These are phyloP conservation scores for Geotrichum aggregatum DNA, from an alignment of 1,139 yeast species.

Conservation along the genomic window DNA sequence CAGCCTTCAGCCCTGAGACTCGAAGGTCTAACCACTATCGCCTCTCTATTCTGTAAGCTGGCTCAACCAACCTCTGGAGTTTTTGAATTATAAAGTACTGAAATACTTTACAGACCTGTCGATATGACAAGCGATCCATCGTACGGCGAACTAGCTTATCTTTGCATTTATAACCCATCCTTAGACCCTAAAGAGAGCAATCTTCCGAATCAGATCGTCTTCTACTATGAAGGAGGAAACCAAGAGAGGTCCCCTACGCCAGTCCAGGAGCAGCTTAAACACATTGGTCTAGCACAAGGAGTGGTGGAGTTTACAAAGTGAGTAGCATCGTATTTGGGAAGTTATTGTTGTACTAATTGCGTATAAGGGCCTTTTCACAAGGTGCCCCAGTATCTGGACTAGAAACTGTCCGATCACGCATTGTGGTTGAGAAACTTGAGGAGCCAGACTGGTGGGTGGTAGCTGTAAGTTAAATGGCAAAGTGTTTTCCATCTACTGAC, in stretches of 20 bases:
- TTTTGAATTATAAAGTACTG: background rate
- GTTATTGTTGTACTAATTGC: background rate
- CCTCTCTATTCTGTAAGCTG: background rate
- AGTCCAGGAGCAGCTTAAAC: conserved; percentile 28
- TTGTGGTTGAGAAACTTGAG: conserved; percentile 30
- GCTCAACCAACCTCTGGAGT: background rate
- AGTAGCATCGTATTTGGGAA: background rate
- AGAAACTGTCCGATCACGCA: conserved; percentile 30
- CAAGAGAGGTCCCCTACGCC: conserved; percentile 23
- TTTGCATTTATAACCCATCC: conserved; percentile 36
- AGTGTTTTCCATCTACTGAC: background rate
- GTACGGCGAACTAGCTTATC: conserved; percentile 25
- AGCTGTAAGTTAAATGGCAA: conserved; percentile 23
- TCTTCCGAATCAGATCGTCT: conserved; percentile 32
- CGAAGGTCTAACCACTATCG: no score
- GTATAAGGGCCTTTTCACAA: conserved; percentile 28
- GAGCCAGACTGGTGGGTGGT: conserved; percentile 33
- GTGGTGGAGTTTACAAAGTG: conserved; percentile 31
- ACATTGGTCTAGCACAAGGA: conserved; percentile 36
- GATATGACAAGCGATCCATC: conserved; percentile 17
- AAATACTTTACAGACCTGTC: background rate
- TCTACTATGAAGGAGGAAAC: conserved; percentile 26
- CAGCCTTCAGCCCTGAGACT: background rate
- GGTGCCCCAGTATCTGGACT: conserved; percentile 29
- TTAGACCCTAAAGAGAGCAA: conserved; percentile 29